Conservation (phyloP, 805 yeast species). For the Hanseniaspora mollemarum region DNA sequence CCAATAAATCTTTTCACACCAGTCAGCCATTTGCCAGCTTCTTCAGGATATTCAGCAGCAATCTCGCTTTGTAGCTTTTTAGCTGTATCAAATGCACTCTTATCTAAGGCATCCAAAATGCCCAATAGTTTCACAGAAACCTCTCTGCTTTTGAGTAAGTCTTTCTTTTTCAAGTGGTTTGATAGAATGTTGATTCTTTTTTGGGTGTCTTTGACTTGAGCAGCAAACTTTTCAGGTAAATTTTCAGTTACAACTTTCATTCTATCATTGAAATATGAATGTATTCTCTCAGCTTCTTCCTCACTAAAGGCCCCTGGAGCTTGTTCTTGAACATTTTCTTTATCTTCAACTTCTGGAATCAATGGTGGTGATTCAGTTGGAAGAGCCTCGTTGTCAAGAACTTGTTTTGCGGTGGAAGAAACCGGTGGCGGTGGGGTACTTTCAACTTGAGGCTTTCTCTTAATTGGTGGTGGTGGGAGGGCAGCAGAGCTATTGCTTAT, state of each 20-base stretch:
- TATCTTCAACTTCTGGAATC: slow-evolving; percentile 7
- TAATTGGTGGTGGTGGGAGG: slow-evolving; percentile 19
- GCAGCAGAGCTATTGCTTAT: not conserved
- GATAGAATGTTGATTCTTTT: slow-evolving; percentile 66
- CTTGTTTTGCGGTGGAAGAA: not conserved
- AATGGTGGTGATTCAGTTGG: slow-evolving; percentile 8
- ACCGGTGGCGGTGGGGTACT: slow-evolving; percentile 7
- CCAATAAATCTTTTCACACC: slow-evolving; percentile 82
- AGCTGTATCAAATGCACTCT: slow-evolving; percentile 51
- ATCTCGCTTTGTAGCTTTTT: slow-evolving; percentile 44
- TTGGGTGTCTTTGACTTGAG: slow-evolving; percentile 70
- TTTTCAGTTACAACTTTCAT: slow-evolving; percentile 55
- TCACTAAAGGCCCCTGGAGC: slow-evolving; percentile 42
- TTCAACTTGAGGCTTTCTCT: slow-evolving; percentile 20
- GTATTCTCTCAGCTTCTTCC: slow-evolving; percentile 43
- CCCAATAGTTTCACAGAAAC: slow-evolving; percentile 43
- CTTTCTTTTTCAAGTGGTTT: slow-evolving; percentile 66
- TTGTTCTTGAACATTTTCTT: slow-evolving; percentile 1
- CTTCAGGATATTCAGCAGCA: slow-evolving; percentile 52
- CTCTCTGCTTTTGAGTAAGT: slow-evolving; percentile 43
- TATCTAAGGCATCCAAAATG: slow-evolving; percentile 41
- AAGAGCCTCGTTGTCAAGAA: not conserved
- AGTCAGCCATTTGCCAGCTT: slow-evolving; percentile 83
- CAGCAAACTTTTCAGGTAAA: slow-evolving; percentile 61
- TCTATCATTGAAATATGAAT: slow-evolving; percentile 42